Evolutionary conservation across 306 rosid species (phyloP).

Genomic region (Boehmeria nivea): DNA sequence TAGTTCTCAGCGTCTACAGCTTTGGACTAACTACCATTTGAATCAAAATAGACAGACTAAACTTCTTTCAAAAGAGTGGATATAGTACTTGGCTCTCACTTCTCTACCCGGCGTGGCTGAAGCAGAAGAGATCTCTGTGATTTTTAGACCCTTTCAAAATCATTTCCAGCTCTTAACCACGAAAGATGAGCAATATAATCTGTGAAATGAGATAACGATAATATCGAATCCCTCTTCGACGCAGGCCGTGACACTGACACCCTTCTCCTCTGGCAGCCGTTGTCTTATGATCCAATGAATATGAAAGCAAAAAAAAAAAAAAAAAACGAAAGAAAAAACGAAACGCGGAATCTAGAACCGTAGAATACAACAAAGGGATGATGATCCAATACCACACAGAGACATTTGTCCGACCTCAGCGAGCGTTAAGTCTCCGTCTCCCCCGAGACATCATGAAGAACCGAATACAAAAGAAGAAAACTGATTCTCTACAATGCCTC

Average conservation of each 20-base stretch:
- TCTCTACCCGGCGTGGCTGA: slow-evolving; percentile 37
- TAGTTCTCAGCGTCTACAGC: slow-evolving; percentile 43
- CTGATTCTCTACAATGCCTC: slow-evolving; percentile 15
- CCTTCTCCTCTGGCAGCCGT: slow-evolving; percentile 30
- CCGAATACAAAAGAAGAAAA: slow-evolving; percentile 19
- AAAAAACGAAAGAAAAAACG: not conserved
- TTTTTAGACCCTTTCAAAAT: too few relatives aligned
- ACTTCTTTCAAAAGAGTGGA: slow-evolving; percentile 27
- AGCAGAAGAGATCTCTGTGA: too few relatives aligned
- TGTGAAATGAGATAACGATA: slow-evolving; percentile 13
- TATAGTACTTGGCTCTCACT: slow-evolving; percentile 27
- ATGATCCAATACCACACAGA: slow-evolving; percentile 32
- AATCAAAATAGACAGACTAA: slow-evolving; percentile 46
- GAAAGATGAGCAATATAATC: slow-evolving; percentile 20
- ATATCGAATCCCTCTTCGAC: slow-evolving; percentile 30
- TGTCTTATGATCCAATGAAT: slow-evolving; percentile 48
- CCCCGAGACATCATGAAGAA: slow-evolving; percentile 19
- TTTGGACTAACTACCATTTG: slow-evolving; percentile 56
- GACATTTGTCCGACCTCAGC: too few relatives aligned
- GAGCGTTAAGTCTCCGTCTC: slow-evolving; percentile 20
- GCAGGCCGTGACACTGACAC: too few relatives aligned
- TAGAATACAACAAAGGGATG: slow-evolving; percentile 38
- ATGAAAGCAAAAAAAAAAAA: slow-evolving; percentile 42
- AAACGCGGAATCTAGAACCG: slow-evolving; percentile 33
- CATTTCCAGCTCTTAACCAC: slow-evolving; percentile 27